A percentile compares a stretch with the other conserved stretches of the same genome.
phyloP scores from a whole-genome alignment of 1,284 basidiomycete species.

The Ceratorhiza oryzae-sativae region DNA sequence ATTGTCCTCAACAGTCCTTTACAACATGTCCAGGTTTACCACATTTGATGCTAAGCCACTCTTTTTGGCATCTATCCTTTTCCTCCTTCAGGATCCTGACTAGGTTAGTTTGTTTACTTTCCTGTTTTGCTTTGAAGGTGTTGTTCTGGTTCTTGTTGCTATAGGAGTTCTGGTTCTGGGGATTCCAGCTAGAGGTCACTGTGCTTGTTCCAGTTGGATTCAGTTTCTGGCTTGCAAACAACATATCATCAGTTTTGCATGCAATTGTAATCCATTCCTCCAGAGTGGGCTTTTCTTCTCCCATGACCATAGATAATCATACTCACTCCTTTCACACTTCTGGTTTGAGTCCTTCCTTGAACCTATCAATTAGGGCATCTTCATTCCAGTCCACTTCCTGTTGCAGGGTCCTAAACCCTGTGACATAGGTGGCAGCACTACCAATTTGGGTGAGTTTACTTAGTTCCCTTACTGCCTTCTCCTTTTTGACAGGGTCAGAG shows the following conservation, averaged over 20 bases:
- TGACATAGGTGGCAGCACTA: background rate
- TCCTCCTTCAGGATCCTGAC: no score
- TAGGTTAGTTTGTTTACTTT: no score
- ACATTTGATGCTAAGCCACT: no score
- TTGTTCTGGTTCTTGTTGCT: background rate
- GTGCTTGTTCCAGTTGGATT: background rate
- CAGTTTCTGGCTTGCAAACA: background rate
- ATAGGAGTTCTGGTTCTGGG: background rate
- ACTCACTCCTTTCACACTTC: background rate
- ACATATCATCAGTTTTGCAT: background rate
- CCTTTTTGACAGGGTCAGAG: background rate
- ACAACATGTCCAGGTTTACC: no score
- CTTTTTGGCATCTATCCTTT: no score
- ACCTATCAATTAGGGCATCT: background rate
- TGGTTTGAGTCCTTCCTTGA: background rate
- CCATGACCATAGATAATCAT: background rate
- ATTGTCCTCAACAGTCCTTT: no score
- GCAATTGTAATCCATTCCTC: background rate
- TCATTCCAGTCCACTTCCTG: conserved; percentile 21
- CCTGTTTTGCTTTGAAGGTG: background rate
- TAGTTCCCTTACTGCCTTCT: background rate
- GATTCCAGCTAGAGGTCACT: background rate
- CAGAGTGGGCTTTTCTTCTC: background rate
- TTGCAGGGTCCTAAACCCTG: background rate
- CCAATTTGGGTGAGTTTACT: background rate